phyloP scores from a whole-genome alignment of 2,329 filamentous ascomycete genomes.

The Aureobasidium uvarum region DNA sequence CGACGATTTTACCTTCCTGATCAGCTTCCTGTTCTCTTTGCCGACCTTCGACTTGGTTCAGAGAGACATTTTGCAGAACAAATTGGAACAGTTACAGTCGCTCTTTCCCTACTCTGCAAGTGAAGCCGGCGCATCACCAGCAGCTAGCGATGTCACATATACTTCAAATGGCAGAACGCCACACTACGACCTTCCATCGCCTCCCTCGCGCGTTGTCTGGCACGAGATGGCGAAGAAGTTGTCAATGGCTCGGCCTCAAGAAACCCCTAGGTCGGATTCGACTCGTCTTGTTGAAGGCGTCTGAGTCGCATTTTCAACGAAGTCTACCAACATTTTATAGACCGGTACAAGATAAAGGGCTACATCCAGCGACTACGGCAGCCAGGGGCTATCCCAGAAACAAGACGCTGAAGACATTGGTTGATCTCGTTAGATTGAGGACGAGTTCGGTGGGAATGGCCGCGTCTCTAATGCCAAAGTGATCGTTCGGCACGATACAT shows the following conservation, averaged over 20 bases:
- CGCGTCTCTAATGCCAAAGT: background rate
- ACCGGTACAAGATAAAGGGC: background rate
- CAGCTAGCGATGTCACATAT: conserved; percentile 7
- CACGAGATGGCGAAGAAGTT: conserved; percentile 25
- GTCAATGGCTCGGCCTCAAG: conserved; percentile 20
- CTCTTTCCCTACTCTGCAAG: conserved; percentile 27
- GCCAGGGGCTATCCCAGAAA: background rate
- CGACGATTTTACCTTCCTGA: conserved; percentile 48
- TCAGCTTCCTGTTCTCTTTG: conserved; percentile 29
- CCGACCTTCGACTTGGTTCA: conserved; percentile 27
- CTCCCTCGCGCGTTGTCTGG: conserved; percentile 17
- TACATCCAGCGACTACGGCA: background rate
- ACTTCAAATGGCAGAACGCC: background rate
- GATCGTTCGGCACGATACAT: background rate
- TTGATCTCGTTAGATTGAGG: background rate
- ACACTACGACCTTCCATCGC: conserved; percentile 18
- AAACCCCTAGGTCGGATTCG: background rate
- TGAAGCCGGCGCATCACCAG: conserved; percentile 17
- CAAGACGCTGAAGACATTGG: background rate
- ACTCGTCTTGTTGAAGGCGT: conserved; percentile 10
- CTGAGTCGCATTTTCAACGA: background rate
- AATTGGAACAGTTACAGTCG: conserved; percentile 28
- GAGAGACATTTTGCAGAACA: conserved; percentile 28
- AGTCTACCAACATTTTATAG: background rate
- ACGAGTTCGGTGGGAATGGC: background rate